Evolutionary conservation across 768 basidiomycete genomes (phyloP).

Genomic region (Naematelia aurantialba): DNA sequence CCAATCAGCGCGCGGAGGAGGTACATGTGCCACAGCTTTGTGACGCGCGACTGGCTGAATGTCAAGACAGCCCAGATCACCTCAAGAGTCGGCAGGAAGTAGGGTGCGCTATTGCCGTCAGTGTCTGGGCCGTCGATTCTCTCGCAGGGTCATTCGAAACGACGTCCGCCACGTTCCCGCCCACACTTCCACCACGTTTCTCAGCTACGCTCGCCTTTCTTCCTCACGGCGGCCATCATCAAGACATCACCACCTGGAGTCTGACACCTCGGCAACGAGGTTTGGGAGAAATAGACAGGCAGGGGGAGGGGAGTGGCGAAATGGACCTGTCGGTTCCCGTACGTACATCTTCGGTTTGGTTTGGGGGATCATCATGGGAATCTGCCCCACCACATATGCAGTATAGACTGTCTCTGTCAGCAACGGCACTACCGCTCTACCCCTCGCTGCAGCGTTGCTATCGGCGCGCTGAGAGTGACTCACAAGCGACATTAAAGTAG

Average conservation of each 20-base stretch:
- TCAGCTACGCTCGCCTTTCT: too few relatives aligned
- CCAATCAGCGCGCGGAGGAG: conserved; percentile 31
- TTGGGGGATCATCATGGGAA: conserved; percentile 30
- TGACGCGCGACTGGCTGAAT: conserved; percentile 22
- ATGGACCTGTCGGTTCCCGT: neutral
- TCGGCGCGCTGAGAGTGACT: conserved; percentile 5
- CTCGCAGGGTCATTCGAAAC: neutral
- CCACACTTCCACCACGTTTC: too few relatives aligned
- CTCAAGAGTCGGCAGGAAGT: conserved; percentile 25
- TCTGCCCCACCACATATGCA: conserved; percentile 27
- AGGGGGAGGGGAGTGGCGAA: too few relatives aligned
- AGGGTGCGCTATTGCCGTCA: conserved; percentile 19
- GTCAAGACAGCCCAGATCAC: conserved; percentile 27
- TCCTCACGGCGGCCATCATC: too few relatives aligned
- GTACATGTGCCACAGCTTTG: conserved; percentile 28
- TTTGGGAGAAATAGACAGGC: neutral
- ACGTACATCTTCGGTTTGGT: conserved; percentile 24
- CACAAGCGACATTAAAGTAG: conserved; percentile 20
- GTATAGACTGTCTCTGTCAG: conserved; percentile 1
- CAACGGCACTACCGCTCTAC: neutral
- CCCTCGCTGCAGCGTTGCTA: conserved; percentile 8
- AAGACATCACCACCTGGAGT: too few relatives aligned
- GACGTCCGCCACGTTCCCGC: too few relatives aligned
- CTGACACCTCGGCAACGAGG: too few relatives aligned
- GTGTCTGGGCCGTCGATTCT: neutral